A percentile compares a stretch with the other conserved stretches of the same genome.
Conservation (phyloP, 2,329 filamentous ascomycete genomes). For the Sclerotinia minor region DNA sequence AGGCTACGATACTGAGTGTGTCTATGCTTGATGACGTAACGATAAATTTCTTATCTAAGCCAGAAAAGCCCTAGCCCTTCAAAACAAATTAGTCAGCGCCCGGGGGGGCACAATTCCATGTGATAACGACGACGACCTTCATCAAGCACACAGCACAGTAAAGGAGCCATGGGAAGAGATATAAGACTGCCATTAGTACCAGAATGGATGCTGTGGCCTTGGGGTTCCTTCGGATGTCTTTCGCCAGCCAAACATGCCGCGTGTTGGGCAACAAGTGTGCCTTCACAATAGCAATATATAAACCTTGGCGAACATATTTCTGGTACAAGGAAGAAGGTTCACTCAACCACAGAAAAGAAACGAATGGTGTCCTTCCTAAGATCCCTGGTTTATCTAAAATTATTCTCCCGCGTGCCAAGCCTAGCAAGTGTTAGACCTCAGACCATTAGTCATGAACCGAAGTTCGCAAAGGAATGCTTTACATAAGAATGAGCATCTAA, state of each 20-base stretch:
- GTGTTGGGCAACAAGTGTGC: background rate
- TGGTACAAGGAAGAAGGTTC: background rate
- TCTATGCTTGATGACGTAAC: slow-evolving; percentile 9
- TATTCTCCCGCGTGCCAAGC: background rate
- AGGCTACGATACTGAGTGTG: too few species aligned
- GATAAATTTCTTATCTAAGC: background rate
- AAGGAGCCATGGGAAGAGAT: background rate
- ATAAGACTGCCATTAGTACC: background rate
- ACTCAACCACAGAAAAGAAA: background rate
- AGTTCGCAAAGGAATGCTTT: background rate
- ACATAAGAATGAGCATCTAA: background rate
- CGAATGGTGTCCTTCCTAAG: background rate
- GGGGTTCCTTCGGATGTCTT: background rate
- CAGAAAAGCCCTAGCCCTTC: background rate
- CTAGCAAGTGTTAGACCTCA: background rate
- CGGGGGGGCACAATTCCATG: background rate
- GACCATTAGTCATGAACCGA: background rate
- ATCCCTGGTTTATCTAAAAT: background rate
- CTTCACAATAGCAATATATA: background rate
- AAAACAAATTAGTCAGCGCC: too few species aligned
- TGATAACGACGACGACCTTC: background rate
- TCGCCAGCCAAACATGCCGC: background rate
- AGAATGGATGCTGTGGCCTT: background rate
- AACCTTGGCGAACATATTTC: background rate
- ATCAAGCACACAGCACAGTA: background rate